Evolutionary conservation across 805 yeast species (phyloP), one percentile per base, ranked within the genome.

Genomic region (Candida boidinii): DNA sequence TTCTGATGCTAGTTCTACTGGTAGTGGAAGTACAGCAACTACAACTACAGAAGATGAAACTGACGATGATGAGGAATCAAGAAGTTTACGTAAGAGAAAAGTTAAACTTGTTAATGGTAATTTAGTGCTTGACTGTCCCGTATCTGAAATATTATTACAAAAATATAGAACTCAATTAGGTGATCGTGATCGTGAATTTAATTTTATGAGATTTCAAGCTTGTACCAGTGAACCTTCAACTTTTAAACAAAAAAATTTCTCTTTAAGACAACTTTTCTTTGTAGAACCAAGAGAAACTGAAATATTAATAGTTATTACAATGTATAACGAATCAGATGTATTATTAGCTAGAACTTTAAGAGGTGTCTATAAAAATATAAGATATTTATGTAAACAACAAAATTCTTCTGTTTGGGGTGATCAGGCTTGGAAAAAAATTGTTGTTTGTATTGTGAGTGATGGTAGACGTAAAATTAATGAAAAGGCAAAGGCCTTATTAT

Each of bases 361-460:
- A 51, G 96, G 96, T 44, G 84, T 86, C 10, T 85, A 90, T 62
- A 83, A 84, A 37, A 90, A 92, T 54, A 80, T 90, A 42, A 68
- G 75, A 41, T 79, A 87, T 53, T 66, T 92, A 49, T 70, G 76
- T 33, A 70, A 82, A 39, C 66, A 78, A 21, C 70, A 76, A 39
- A 54, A 65, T 15, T 74, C 83, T 1, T 70, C 73, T 11, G 70
- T 76, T 1, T 90, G 98, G 98, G 97, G 97, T n/a, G 76, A 76
- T 28, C 94, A 85, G 37, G 76, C 94, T 1, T 90, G 97, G 97
- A 86, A 88, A 46, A 90, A 86, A 49, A 76, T 90, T 22, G 95
- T 86, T 9, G 92, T 92, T 14, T 75, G 85, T 44, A 73, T 90
- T 20, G 88, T 90, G 11, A 81, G 88, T 38, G 98, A 90, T 60